Evolutionary conservation across 352 stramenopile genomes (phyloP), one percentile per base, ranked within the genome.

Genomic region (Aphanomyces euteiches): DNA sequence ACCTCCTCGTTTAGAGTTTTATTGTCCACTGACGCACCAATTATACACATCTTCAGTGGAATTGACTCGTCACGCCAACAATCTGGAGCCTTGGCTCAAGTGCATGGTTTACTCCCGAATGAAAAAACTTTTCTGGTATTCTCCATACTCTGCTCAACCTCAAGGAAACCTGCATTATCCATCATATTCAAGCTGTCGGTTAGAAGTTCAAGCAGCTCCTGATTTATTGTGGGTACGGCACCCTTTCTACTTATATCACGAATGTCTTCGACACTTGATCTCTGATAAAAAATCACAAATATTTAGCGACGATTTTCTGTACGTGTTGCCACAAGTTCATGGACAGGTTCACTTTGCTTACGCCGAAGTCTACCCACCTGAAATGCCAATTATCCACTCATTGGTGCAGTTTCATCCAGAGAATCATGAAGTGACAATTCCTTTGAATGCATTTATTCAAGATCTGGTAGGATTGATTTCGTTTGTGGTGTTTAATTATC

Each of bases 61-160:
- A 10, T 37, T 70, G 21, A n/a, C 53, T 17, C 17, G 39, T 39
- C 64, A 70, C 43, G 54, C 53, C 4, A 37, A 13, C 13, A 28
- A 28, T 15, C n/a, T 70, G 8, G 64, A 70, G 47, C 64, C 64
- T 7, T 70, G 64, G 64, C 54, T 70, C 37, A 54, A 56, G 0
- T 53, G 43, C 17, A 70, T 70, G 64, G 64, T 70, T 0, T 70
- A 70, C 40, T 47, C 15, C 47, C 64, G 64, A 15, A 28, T 70
- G 38, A 47, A 70, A 19, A 70, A 70, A 43, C 64, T 70, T 12
- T 70, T 70, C 41, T 70, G 64, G 64, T 56, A 70, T n/a, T 56
- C 64, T 13, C 64, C 64, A 21, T 70, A 41, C 15, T 54, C 64
- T 28, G 1, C 34, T 19, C 54, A 61, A 39, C 54, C 54, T 1